Base-by-base conservation (phyloP, 768 basidiomycete genomes). In the Leucosporidium yakuticum region DNA sequence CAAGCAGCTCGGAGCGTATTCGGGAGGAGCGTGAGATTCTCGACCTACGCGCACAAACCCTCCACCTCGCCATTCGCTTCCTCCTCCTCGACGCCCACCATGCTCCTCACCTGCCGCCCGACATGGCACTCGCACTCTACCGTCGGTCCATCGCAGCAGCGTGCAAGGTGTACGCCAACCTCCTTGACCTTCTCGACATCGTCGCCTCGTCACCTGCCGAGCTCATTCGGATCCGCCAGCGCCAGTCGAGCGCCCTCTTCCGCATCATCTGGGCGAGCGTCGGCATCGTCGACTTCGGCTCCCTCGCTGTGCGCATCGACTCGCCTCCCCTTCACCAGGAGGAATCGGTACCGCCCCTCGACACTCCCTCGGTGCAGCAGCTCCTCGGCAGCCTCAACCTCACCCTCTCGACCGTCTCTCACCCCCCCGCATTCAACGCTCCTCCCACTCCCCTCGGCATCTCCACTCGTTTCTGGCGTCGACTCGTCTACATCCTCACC, bases 31-130 rank as follows among this genome's bases (percentile, higher is more conserved):
- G 19, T 5, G 8, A 55, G 4, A 23, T 61, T n/a, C 32, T 63
- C 56, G 63, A 67, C 0, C 70, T 54, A 0, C 67, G 62, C 36
- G 61, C 67, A 2, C 67, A 69, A 49, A 60, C 63, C 36, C 64
- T 71, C 7, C 59, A 68, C 51, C 47, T 66, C 64, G 67, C 70
- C 0, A 63, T 71, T 34, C 70, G 70, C 1, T 68, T 69, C 58
- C 57, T 71, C 62, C 58, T 71, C 53, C 53, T 71, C 21, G 67
- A 64, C 39, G 56, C 55, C 4, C 63, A 58, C 12, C 31, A 36
- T 23, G 12, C 31, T 11, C 23, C 34, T 27, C 2, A 32, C 21
- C 20, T 17, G 23, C n/a, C 58, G 11, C 47, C 48, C 47, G 47
- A 23, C 14, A 17, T 17, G 23, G 25, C 25, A 9, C 23, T 23